Evolutionary conservation across 352 stramenopile species (phyloP).

Genomic region (Pythium periplocum): DNA sequence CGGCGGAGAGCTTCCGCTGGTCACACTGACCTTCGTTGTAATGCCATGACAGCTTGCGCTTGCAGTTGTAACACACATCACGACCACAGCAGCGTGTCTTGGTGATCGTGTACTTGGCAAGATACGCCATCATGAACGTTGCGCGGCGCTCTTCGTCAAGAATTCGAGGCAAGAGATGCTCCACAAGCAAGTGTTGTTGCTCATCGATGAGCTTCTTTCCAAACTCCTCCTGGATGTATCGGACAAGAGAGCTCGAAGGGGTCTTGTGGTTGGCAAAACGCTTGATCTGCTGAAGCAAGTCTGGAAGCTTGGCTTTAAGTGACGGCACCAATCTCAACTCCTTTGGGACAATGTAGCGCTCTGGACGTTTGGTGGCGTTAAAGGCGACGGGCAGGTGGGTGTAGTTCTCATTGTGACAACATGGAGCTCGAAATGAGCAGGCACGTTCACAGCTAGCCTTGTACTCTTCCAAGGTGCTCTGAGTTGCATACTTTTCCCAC

Average conservation of each 20-base stretch:
- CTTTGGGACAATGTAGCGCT: background rate
- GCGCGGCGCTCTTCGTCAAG: conserved; percentile 38
- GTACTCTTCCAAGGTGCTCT: conserved; percentile 5
- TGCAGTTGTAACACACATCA: conserved; percentile 48
- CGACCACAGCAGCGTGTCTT: conserved; percentile 22
- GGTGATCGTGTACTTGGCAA: conserved; percentile 21
- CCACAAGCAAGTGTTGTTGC: conserved; percentile 8
- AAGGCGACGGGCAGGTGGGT: conserved; percentile 14
- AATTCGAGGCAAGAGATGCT: conserved; percentile 18
- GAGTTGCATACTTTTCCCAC: conserved; percentile 5
- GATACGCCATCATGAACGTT: conserved; percentile 31
- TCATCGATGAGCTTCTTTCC: conserved; percentile 5
- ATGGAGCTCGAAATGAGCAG: conserved; percentile 21
- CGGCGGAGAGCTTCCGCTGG: conserved; percentile 16
- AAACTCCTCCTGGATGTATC: conserved; percentile 11
- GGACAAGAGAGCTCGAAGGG: conserved; percentile 6
- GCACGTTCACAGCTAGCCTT: conserved; percentile 5
- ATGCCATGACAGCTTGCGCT: conserved; percentile 17
- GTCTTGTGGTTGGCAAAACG: conserved; percentile 13
- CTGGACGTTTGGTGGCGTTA: conserved; percentile 4
- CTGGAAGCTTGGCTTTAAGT: conserved; percentile 1
- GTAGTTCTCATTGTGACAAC: conserved; percentile 19
- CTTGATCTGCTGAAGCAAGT: conserved; percentile 2
- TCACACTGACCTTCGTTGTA: conserved; percentile 15
- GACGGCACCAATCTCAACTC: background rate